A percentile compares a stretch with the other conserved stretches of the same genome.
Conservation (phyloP, 1,284 basidiomycete genomes). For the Moniliophthora roreri region DNA sequence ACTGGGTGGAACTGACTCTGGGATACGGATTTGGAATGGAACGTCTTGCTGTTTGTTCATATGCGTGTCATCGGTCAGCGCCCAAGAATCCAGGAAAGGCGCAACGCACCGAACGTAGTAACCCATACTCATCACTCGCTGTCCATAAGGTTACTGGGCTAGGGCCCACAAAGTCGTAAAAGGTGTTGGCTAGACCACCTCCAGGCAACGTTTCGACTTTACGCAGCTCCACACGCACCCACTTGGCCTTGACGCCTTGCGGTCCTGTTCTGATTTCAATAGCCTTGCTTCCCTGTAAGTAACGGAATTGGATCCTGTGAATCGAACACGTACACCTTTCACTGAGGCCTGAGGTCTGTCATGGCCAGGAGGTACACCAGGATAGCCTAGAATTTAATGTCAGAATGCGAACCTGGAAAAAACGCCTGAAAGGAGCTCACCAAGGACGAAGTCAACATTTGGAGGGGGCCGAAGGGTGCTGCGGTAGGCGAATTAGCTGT, state of each 20-base stretch:
- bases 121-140: slow-evolving; percentile 69
- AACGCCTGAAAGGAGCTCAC: slow-evolving; percentile 35
- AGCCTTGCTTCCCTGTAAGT: slow-evolving; percentile 44
- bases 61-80: neutral
- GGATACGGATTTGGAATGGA: slow-evolving; percentile 82
- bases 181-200: slow-evolving; percentile 65
- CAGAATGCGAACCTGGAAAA: slow-evolving; percentile 3
- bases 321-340: slow-evolving; percentile 65
- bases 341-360: slow-evolving; percentile 77
- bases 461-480: slow-evolving; percentile 78
- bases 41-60: slow-evolving; percentile 53
- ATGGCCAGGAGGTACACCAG: slow-evolving; percentile 73
- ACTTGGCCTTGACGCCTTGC: slow-evolving; percentile 84
- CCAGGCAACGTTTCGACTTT: slow-evolving; percentile 83
- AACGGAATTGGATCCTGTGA: neutral
- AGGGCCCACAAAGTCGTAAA: slow-evolving; percentile 70
- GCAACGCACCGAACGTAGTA: slow-evolving; percentile 61
- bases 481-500: slow-evolving; percentile 9
- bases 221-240: slow-evolving; percentile 84
- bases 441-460: slow-evolving; percentile 82
- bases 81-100: too few relatives aligned
- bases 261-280: slow-evolving; percentile 76
- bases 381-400: slow-evolving; percentile 56
- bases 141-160: slow-evolving; percentile 74
- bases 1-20: slow-evolving; percentile 81